phyloP scores from a whole-genome alignment of 2,329 filamentous ascomycete genomes.

The Colletotrichum sp. region DNA sequence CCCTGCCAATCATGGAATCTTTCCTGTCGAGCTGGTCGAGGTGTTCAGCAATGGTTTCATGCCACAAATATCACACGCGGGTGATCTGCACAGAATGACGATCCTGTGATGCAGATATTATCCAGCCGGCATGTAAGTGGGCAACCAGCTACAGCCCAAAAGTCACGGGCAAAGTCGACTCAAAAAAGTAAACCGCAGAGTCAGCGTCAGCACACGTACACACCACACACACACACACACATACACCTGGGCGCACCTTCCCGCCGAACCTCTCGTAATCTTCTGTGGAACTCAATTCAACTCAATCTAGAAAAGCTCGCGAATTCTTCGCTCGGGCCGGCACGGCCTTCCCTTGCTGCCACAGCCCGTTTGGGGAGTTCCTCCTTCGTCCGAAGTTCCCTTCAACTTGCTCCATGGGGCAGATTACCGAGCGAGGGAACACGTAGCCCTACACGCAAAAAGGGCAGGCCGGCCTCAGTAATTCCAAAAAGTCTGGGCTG shows the following conservation, averaged over 20 bases:
- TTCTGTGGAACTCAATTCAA: not conserved
- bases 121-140: not conserved
- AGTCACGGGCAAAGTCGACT: not conserved
- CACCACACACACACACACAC: not conserved
- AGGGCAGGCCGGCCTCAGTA: not conserved
- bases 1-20: not conserved
- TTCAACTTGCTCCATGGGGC: not conserved
- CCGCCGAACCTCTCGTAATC: not conserved
- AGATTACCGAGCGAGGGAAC: not conserved
- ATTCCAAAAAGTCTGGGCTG: not conserved
- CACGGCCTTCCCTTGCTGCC: not conserved
- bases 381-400: constrained; percentile 2
- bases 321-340: not conserved
- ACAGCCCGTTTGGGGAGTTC: not conserved
- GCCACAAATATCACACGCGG: not conserved
- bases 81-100: not conserved
- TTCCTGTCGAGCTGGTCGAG: not conserved
- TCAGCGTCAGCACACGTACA: not conserved
- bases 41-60: not conserved
- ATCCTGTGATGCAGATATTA: not conserved
- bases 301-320: not conserved
- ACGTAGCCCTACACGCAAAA: not conserved
- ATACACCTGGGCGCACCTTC: not conserved
- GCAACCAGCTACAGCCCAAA: not conserved
- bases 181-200: not conserved